A percentile compares a stretch with the other conserved stretches of the same genome.
Conservation (phyloP, 805 yeast species). For the Lachancea kluyveri region DNA sequence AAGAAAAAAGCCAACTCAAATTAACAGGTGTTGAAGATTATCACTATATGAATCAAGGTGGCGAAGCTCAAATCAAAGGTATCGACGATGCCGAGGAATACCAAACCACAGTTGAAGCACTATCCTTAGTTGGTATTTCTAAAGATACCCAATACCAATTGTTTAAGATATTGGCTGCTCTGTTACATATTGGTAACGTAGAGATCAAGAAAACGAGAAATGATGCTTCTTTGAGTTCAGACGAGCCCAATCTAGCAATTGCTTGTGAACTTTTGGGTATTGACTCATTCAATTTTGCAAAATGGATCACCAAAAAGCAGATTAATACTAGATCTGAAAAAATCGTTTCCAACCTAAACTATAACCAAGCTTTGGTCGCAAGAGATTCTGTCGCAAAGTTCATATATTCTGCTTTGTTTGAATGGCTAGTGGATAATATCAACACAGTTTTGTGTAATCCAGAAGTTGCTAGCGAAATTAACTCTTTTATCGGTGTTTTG, state of each 20-base stretch:
- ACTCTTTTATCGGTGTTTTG: constrained; percentile 86
- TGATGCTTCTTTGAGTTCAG: constrained; percentile 74
- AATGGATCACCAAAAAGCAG: constrained; percentile 91
- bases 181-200: constrained; percentile 90
- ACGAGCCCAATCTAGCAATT: constrained; percentile 76
- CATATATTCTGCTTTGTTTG: constrained; percentile 86
- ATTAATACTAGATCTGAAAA: constrained; percentile 89
- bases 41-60: constrained; percentile 86
- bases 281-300: constrained; percentile 65
- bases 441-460: constrained; percentile 78
- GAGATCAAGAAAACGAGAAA: constrained; percentile 77
- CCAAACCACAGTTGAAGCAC: constrained; percentile 66
- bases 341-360: constrained; percentile 75
- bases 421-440: constrained; percentile 86
- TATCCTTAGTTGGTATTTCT: constrained; percentile 70
- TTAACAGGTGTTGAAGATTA: constrained; percentile 63
- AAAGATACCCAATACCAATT: constrained; percentile 55
- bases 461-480: constrained; percentile 50
- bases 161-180: constrained; percentile 76
- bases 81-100: constrained; percentile 83
- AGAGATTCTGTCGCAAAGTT: constrained; percentile 96
- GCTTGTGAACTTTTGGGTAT: constrained; percentile 84
- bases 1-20: constrained; percentile 50
- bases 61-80: constrained; percentile 58
- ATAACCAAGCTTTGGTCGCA: constrained; percentile 81